These are phyloP conservation scores for Berkeleyomyces basicola DNA, from an alignment of 2,329 filamentous ascomycete genomes.

Conservation along the genomic window DNA sequence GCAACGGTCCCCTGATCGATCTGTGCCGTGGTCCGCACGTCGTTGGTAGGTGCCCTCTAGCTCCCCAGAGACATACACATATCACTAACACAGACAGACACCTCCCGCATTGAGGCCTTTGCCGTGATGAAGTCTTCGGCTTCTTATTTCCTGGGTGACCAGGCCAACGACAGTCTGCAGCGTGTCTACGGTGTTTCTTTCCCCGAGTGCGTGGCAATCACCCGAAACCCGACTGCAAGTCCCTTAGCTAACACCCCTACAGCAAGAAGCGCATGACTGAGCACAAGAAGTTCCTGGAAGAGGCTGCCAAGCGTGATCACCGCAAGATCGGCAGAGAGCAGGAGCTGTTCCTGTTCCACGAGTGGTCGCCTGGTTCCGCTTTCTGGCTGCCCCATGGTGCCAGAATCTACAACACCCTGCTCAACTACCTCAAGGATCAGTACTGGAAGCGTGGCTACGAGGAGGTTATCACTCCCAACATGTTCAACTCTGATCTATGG, in stretches of 20 bases:
- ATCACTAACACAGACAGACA: slow-evolving; percentile 30
- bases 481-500: slow-evolving; percentile 90
- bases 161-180: slow-evolving; percentile 86
- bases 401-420: slow-evolving; percentile 80
- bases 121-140: slow-evolving; percentile 66
- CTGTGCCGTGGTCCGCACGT: slow-evolving; percentile 91
- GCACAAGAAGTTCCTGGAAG: slow-evolving; percentile 87
- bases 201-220: slow-evolving; percentile 22
- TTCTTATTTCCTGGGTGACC: slow-evolving; percentile 69
- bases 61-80: neutral
- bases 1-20: slow-evolving; percentile 86
- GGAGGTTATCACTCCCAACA: slow-evolving; percentile 85
- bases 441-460: slow-evolving; percentile 90
- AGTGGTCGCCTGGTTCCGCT: slow-evolving; percentile 77
- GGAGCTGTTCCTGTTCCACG: slow-evolving; percentile 94
- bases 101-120: slow-evolving; percentile 85
- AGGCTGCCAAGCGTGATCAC: slow-evolving; percentile 96
- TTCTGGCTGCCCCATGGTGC: slow-evolving; percentile 90
- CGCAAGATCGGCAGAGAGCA: slow-evolving; percentile 87
- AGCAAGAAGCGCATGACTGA: slow-evolving; percentile 80
- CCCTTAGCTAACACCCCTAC: slow-evolving; percentile 4
- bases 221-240: neutral
- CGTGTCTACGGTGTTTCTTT: slow-evolving; percentile 92
- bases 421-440: slow-evolving; percentile 64
- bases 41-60: slow-evolving; percentile 29